Conservation (phyloP, 2,329 filamentous ascomycete genomes). For the Cadophora sp. region DNA sequence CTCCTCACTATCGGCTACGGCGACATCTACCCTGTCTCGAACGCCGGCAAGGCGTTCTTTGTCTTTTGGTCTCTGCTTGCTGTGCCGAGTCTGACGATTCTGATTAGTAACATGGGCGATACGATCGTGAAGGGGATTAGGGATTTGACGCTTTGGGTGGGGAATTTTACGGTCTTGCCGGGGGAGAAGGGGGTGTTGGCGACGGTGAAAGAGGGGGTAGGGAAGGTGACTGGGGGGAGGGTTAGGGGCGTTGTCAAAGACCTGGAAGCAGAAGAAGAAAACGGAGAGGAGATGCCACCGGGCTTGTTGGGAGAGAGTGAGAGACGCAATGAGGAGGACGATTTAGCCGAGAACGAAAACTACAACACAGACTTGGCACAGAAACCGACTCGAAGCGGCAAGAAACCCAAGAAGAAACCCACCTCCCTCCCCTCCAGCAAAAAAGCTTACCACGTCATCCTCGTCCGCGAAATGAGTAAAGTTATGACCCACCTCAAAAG, state of each 20-base stretch:
- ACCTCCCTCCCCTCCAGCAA: slow-evolving; percentile 43
- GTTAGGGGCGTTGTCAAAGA: slow-evolving; percentile 50
- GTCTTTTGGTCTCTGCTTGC: slow-evolving; percentile 92
- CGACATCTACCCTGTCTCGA: slow-evolving; percentile 77
- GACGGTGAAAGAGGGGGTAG: slow-evolving; percentile 53
- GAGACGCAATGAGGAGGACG: slow-evolving; percentile 25
- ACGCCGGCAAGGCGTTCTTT: slow-evolving; percentile 83
- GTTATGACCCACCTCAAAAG: slow-evolving; percentile 68
- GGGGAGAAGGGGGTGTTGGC: slow-evolving; percentile 57
- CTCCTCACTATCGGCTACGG: slow-evolving; percentile 90
- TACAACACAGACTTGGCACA: slow-evolving; percentile 37
- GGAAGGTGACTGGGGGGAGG: slow-evolving; percentile 51
- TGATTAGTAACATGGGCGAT: slow-evolving; percentile 84
- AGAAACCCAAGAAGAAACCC: slow-evolving; percentile 26
- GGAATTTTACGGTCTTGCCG: slow-evolving; percentile 66
- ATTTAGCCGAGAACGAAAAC: slow-evolving; percentile 31
- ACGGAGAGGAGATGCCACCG: slow-evolving; percentile 48
- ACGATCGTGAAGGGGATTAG: slow-evolving; percentile 73
- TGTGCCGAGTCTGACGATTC: slow-evolving; percentile 85
- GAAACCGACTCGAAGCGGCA: slow-evolving; percentile 26
- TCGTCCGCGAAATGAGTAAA: slow-evolving; percentile 74
- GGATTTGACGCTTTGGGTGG: slow-evolving; percentile 61
- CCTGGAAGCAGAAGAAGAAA: slow-evolving; percentile 32
- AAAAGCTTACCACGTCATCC: slow-evolving; percentile 63
- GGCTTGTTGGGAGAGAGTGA: slow-evolving; percentile 49